These are phyloP conservation scores for Nectriaceae sp. DNA, from an alignment of 2,329 filamentous ascomycete species.

Conservation along the genomic window DNA sequence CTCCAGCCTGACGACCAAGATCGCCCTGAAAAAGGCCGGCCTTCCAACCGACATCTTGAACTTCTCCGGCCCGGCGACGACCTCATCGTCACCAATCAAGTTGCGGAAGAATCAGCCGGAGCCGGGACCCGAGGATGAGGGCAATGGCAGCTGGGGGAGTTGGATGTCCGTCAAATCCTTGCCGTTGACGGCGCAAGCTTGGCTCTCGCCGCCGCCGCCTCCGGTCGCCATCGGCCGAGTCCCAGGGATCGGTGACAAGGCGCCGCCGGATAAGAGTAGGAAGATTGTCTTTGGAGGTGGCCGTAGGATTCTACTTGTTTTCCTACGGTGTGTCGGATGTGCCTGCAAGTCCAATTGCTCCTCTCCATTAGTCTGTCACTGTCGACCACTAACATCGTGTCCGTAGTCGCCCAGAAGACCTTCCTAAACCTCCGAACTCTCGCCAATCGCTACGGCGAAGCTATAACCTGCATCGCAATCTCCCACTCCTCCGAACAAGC, in stretches of 20 bases:
- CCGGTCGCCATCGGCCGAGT: conserved; percentile 47
- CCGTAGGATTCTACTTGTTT: conserved; percentile 49
- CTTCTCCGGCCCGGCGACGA: conserved; percentile 26
- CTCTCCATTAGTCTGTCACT: conserved; percentile 2
- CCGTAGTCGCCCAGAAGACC: conserved; percentile 55
- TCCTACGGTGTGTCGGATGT: conserved; percentile 57
- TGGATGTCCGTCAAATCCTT: conserved; percentile 54
- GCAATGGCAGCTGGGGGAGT: conserved; percentile 38
- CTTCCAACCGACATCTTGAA: conserved; percentile 53
- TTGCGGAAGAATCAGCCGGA: conserved; percentile 34
- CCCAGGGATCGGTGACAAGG: conserved; percentile 50
- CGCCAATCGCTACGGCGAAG: conserved; percentile 50
- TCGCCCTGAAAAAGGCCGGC: conserved; percentile 59
- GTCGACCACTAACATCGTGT: background rate
- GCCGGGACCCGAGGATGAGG: conserved; percentile 29
- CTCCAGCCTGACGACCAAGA: conserved; percentile 56
- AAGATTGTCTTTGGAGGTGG: conserved; percentile 47
- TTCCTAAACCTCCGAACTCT: conserved; percentile 58
- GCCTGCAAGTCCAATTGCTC: conserved; percentile 46
- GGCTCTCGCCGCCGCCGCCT: conserved; percentile 53
- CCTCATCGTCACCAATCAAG: conserved; percentile 32
- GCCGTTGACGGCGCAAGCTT: conserved; percentile 54
- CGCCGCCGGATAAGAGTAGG: conserved; percentile 48
- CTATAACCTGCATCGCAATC: conserved; percentile 57
- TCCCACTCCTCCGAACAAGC: conserved; percentile 60